phyloP scores from a whole-genome alignment of 2,329 filamentous ascomycete species.

The Aspergillus calidoustus region DNA sequence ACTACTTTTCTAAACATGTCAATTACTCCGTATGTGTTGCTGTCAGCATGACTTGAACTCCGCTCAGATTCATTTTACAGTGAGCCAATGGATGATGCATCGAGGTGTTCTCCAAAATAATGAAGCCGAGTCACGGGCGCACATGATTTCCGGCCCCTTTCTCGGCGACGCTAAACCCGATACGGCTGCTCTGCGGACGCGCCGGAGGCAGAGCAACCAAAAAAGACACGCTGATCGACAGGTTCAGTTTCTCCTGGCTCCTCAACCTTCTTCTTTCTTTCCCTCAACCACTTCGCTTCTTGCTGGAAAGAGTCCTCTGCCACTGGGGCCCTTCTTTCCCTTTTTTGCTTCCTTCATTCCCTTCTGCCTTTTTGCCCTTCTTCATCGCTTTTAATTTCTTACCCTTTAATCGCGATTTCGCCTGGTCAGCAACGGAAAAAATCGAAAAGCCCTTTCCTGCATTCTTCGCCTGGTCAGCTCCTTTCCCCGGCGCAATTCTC shows the following conservation, averaged over 20 bases:
- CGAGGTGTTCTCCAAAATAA: background rate
- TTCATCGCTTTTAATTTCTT: slow-evolving; percentile 22
- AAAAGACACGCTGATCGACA: slow-evolving; percentile 24
- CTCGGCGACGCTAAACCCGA: slow-evolving; percentile 30
- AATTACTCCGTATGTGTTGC: background rate
- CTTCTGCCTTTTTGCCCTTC: slow-evolving; percentile 50
- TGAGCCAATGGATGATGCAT: background rate
- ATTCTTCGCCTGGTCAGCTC: slow-evolving; percentile 3
- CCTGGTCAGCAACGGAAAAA: slow-evolving; percentile 16
- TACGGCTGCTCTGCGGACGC: slow-evolving; percentile 30
- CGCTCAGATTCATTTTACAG: background rate
- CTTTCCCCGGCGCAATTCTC: slow-evolving; percentile 5
- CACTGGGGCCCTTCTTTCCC: slow-evolving; percentile 33
- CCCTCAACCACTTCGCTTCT: slow-evolving; percentile 17
- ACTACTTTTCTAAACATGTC: background rate
- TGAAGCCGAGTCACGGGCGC: background rate
- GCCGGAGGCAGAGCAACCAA: slow-evolving; percentile 24
- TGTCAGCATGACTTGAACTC: background rate
- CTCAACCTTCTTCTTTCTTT: slow-evolving; percentile 19
- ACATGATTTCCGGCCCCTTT: slow-evolving; percentile 31
- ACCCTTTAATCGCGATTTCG: slow-evolving; percentile 18
- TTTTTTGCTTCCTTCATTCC: slow-evolving; percentile 46
- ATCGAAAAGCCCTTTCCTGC: slow-evolving; percentile 7
- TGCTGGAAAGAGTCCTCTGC: slow-evolving; percentile 20
- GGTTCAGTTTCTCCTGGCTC: slow-evolving; percentile 6